Base-by-base conservation (phyloP, 2,329 filamentous ascomycete species). In the Trichoderma oligosporum region DNA sequence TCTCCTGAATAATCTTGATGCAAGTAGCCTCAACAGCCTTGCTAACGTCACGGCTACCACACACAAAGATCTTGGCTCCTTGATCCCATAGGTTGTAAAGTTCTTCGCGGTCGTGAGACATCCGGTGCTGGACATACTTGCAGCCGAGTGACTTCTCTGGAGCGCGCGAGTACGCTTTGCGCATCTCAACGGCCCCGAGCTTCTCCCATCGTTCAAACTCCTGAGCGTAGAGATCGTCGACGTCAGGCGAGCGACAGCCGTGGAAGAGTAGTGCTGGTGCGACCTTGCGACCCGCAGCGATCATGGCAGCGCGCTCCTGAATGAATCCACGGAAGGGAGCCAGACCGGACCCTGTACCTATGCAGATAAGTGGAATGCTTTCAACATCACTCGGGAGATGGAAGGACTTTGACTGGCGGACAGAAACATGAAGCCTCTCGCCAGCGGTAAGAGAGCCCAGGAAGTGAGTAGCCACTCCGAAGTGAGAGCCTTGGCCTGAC, bases 201-300 rank as follows among this genome's bases (percentile, higher is more conserved):
- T 66, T 61, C 64, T 84, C 77, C 87, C 87, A 91, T 6, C 66
- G 67, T 12, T 77, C 76, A 3, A 88, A 69, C 61, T 84, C 80
- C 0, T 80, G 77, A 0, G 76, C 71, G 70, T 89, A 89, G 0
- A 89, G 65, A 38, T 83, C 76, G 61, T 89, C 86, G 11, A 72
- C 68, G 0, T 74, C 75, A 1, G 79, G 78, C 4, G 73, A 67
- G 12, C 82, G 80, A 66, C 84, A 88, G 4, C 86, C 86, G 62
- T 82, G 78, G 73, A 87, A 87, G 1, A 89, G 74, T n/a, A 88
- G 61, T 0, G 84, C 83, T 0, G 80, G 82, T 0, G 82, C 85
- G 0, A 88, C 72, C 25, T 67, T 71, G 11, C 79, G 74, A 1
- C 83, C 83, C 0, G 75, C 74, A 3, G 68, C 70, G 12, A 77